These are phyloP conservation scores for Alternaria incomplexa DNA, from an alignment of 2,329 filamentous ascomycete species.

Conservation along the genomic window DNA sequence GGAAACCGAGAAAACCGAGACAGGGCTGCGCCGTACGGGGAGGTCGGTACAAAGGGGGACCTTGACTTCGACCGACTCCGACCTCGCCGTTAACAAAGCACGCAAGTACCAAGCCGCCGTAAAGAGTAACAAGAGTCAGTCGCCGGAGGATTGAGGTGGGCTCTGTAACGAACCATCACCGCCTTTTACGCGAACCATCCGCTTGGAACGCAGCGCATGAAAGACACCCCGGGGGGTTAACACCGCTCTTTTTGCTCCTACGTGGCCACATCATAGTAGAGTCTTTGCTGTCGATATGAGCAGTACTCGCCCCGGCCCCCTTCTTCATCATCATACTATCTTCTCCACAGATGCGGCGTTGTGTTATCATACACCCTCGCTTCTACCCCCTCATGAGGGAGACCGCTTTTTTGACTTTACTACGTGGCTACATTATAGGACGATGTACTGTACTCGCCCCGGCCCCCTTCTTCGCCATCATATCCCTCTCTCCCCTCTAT, in stretches of 20 bases:
- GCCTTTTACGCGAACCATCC: not conserved
- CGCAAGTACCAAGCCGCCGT: too few species aligned
- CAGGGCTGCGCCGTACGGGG: not conserved
- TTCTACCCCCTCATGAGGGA: too few species aligned
- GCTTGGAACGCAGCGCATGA: not conserved
- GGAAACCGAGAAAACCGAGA: not conserved
- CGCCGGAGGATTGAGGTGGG: too few species aligned
- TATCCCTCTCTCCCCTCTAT: not conserved
- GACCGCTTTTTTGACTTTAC: too few species aligned
- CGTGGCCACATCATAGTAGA: not conserved
- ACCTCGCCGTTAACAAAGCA: not conserved
- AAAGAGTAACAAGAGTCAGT: not conserved
- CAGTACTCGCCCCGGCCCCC: not conserved
- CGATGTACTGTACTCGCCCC: not conserved
- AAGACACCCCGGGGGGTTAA: not conserved
- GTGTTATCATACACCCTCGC: too few species aligned
- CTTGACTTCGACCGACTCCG: not conserved
- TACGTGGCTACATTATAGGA: too few species aligned
- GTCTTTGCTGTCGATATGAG: not conserved
- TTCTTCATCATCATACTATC: not conserved
- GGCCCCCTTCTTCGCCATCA: not conserved
- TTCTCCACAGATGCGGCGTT: too few species aligned
- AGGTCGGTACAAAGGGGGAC: not conserved
- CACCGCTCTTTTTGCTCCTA: not conserved
- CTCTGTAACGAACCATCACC: not conserved